Evolutionary conservation across 2,329 filamentous ascomycete genomes (phyloP).

Genomic region (Penicillium crustosum): DNA sequence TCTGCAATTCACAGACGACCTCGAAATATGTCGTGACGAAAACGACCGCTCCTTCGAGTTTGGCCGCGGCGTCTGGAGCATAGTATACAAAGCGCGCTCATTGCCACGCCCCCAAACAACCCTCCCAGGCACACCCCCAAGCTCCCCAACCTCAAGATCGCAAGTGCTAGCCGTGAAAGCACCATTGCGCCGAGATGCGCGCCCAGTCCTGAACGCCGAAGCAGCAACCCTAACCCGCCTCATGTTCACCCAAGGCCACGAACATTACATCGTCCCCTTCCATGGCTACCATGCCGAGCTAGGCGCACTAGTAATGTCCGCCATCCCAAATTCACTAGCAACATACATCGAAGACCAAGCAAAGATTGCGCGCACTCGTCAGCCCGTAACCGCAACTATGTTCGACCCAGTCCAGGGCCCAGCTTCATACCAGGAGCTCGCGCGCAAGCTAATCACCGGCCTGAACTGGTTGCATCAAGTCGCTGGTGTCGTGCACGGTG

Average conservation of each 20-base stretch:
- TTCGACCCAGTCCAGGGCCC: constrained; percentile 47
- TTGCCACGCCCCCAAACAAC: constrained; percentile 12
- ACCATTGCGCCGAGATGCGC: constrained; percentile 43
- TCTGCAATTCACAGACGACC: constrained; percentile 34
- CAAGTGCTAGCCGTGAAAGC: constrained; percentile 48
- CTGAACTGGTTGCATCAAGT: constrained; percentile 46
- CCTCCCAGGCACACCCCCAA: constrained; percentile 32
- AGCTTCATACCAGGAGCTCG: constrained; percentile 42
- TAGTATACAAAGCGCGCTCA: constrained; percentile 46
- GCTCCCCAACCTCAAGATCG: constrained; percentile 35
- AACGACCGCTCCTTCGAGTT: constrained; percentile 39
- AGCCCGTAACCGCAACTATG: constrained; percentile 45
- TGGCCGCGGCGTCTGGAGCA: constrained; percentile 50
- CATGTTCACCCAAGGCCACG: constrained; percentile 31
- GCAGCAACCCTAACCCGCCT: constrained; percentile 45
- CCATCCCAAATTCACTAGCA: constrained; percentile 46
- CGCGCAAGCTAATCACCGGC: constrained; percentile 41
- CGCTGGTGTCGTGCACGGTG: constrained; percentile 47
- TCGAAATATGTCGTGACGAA: constrained; percentile 33
- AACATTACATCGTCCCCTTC: constrained; percentile 46
- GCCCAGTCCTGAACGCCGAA: constrained; percentile 44
- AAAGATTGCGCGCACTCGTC: constrained; percentile 25
- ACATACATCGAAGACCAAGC: constrained; percentile 43
- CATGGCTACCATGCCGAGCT: constrained; percentile 43
- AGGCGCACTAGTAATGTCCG: constrained; percentile 46